Evolutionary conservation across 345 rosid genomes (phyloP).

Genomic region (Aquilaria yunnanensis): DNA sequence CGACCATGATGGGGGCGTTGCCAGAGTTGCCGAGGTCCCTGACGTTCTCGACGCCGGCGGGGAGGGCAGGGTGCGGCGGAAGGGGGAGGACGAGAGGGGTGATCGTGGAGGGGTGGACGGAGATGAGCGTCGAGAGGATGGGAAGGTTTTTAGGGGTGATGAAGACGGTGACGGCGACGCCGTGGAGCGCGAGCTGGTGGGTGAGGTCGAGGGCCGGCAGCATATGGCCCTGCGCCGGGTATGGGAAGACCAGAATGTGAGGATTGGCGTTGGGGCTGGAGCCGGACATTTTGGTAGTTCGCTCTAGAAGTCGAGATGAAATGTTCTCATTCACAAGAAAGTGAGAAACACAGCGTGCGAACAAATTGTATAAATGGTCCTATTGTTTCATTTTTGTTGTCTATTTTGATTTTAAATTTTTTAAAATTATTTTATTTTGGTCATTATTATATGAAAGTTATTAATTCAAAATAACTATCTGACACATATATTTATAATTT

Average conservation of each 20-base stretch:
- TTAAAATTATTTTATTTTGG: too few species aligned
- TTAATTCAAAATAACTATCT: too few species aligned
- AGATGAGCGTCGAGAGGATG: slow-evolving; percentile 35
- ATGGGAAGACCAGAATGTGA: slow-evolving; percentile 51
- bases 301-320: too few species aligned
- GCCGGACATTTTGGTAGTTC: background rate
- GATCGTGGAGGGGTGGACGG: slow-evolving; percentile 19
- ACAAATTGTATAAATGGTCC: too few species aligned
- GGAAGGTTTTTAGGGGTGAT: slow-evolving; percentile 49
- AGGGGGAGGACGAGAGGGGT: slow-evolving; percentile 30
- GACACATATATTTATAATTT: too few species aligned
- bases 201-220: slow-evolving; percentile 44
- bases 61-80: slow-evolving; percentile 45
- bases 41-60: slow-evolving; percentile 49
- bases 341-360: too few species aligned
- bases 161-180: slow-evolving; percentile 33
- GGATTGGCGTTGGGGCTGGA: slow-evolving; percentile 10
- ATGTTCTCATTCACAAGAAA: too few species aligned
- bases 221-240: slow-evolving; percentile 66
- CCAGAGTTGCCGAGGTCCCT: slow-evolving; percentile 44
- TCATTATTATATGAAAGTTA: too few species aligned
- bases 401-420: too few species aligned
- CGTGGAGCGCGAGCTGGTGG: slow-evolving; percentile 38
- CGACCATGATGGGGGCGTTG: slow-evolving; percentile 29
- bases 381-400: too few species aligned